Evolutionary conservation across 2,329 filamentous ascomycete genomes (phyloP), one percentile per base, ranked within the genome.

Genomic region (Tothia fuscella): DNA sequence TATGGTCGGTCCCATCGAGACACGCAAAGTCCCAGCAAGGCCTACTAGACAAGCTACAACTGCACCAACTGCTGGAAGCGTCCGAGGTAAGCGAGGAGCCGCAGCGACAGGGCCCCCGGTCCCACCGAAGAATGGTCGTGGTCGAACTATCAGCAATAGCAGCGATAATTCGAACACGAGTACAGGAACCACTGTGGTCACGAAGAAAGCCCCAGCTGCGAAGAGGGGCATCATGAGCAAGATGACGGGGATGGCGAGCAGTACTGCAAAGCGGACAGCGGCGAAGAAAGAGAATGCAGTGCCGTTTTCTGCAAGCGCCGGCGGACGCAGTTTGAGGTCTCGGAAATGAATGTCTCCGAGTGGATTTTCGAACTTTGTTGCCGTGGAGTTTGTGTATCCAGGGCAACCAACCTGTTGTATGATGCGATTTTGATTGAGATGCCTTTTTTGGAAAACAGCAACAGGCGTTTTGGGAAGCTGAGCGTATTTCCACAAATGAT

Each of bases 161-260:
- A 82, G 78, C 54, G 77, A 77, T 53, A 67, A 72, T 13, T 82
- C 77, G 50, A 74, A 80, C 42, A 67, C 63, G 4, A 83, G 78
- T 56, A 72, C 56, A 16, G 57, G 71, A 12, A 71, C 74, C 6
- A 82, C 80, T 0, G 75, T 82, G 17, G 67, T 80, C 32, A 72
- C 71, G 57, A 80, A 74, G 56, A 56, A 64, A 14, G 21, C 14
- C n/a, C 21, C 33, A 12, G 17, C 28, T 3, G 37, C 38, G 3
- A 44, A 43, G 21, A 43, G 35, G 24, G 31, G 43, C 32, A 17
- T 45, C 7, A 29, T 45, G 14, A 19, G 39, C 19, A 45, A 35
- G 29, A 36, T 30, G 35, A 24, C 42, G 10, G 36, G 36, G 6
- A 44, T 45, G 32, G 32, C 42, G 6, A 14, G 40, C 12, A 33